A percentile compares a stretch with the other conserved stretches of the same genome.
Conservation (phyloP, 345 rosid genomes). For the Gossypium anomalum region DNA sequence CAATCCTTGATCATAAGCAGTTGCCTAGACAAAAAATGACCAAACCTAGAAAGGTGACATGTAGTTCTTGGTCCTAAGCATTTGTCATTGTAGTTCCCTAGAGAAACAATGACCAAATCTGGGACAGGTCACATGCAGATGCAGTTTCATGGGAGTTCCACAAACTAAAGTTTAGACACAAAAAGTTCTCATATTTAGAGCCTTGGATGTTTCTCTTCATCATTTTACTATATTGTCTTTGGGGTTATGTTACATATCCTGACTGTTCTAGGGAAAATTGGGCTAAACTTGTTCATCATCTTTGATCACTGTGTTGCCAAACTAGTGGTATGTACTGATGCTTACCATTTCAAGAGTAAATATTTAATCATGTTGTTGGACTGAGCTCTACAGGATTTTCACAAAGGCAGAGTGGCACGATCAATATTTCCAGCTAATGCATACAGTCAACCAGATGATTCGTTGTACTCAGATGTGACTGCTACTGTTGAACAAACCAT, state of each 20-base stretch:
- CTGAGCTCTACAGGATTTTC: conserved; percentile 56
- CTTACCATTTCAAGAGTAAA: background rate
- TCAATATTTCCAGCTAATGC: conserved; percentile 52
- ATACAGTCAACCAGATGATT: conserved; percentile 84
- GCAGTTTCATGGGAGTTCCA: background rate
- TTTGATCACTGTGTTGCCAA: background rate
- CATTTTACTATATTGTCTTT: background rate
- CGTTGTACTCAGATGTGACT: conserved; percentile 53
- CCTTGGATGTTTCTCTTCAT: no score
- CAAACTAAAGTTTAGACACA: background rate
- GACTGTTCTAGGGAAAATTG: background rate
- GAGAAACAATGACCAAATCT: conserved; percentile 4
- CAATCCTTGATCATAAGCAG: conserved; percentile 7
- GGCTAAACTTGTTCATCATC: no score
- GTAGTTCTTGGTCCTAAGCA: conserved; percentile 3
- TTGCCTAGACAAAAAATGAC: background rate
- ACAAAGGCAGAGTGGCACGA: conserved; percentile 69
- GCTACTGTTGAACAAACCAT: conserved; percentile 62
- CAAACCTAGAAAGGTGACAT: background rate
- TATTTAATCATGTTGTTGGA: background rate
- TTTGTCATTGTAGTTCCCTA: background rate
- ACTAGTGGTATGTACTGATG: background rate
- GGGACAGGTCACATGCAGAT: conserved; percentile 2
- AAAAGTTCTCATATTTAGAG: background rate
- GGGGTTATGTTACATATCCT: background rate